Percentiles rank a stretch among this genome's conserved stretches.
phyloP scores from a whole-genome alignment of 192 early-diverging fungal genomes.

The Coemansia sp. region DNA sequence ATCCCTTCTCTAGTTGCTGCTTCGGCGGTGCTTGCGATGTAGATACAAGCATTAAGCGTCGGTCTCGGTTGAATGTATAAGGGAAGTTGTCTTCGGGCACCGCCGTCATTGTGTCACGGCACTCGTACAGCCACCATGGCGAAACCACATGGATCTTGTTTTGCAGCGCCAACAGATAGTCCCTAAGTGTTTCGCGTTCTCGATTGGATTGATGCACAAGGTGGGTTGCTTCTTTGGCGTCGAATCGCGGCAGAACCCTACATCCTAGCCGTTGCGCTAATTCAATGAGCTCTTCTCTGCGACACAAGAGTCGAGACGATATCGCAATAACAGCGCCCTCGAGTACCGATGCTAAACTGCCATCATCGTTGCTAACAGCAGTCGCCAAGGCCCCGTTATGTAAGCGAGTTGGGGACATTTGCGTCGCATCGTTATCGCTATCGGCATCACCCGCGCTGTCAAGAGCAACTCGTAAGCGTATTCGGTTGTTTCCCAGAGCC shows the following conservation, averaged over 20 bases:
- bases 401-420: constrained; percentile 31
- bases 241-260: constrained; percentile 33
- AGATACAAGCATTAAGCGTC: constrained; percentile 36
- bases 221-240: constrained; percentile 36
- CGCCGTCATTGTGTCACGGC: constrained; percentile 24
- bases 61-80: constrained; percentile 41
- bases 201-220: constrained; percentile 53
- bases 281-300: constrained; percentile 36
- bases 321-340: constrained; percentile 38
- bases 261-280: constrained; percentile 43
- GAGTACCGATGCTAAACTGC: constrained; percentile 4
- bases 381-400: not conserved
- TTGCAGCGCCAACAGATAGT: constrained; percentile 33
- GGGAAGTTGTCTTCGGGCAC: constrained; percentile 42
- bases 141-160: constrained; percentile 39
- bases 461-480: not conserved
- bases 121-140: constrained; percentile 56
- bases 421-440: constrained; percentile 28
- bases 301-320: constrained; percentile 37
- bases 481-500: constrained; percentile 34
- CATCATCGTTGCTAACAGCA: not conserved
- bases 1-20: not conserved
- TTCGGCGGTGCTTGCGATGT: constrained; percentile 8
- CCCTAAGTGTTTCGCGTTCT: constrained; percentile 41
- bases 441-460: not conserved